phyloP scores from a whole-genome alignment of 139 green algal species.

The Tetraselmis chui region DNA sequence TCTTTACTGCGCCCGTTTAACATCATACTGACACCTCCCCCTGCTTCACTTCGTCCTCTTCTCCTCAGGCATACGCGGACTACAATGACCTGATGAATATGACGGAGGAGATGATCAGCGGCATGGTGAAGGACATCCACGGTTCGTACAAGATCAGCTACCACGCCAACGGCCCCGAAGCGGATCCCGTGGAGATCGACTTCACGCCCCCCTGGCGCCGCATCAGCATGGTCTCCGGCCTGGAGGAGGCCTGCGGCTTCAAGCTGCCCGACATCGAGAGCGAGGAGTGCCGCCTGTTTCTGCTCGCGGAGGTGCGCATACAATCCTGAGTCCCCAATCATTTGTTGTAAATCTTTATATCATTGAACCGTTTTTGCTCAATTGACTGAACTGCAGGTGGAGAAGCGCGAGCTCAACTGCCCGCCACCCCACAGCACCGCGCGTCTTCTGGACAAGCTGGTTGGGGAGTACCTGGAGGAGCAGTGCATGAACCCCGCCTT shows the following conservation, averaged over 20 bases:
- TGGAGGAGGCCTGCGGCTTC: conserved; percentile 70
- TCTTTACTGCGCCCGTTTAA: too few relatives aligned
- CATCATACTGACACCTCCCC: too few relatives aligned
- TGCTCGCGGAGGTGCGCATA: conserved; percentile 45
- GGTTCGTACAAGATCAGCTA: conserved; percentile 92
- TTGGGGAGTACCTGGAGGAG: conserved; percentile 95
- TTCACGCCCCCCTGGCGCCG: conserved; percentile 89
- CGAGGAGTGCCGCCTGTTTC: conserved; percentile 52
- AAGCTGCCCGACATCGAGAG: conserved; percentile 70
- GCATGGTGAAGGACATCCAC: conserved; percentile 85
- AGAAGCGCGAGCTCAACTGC: conserved; percentile 76
- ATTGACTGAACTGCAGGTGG: too few relatives aligned
- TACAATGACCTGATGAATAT: conserved; percentile 97
- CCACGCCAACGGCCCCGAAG: conserved; percentile 83
- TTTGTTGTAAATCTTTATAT: too few relatives aligned
- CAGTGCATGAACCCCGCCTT: conserved; percentile 93
- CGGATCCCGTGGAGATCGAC: conserved; percentile 85
- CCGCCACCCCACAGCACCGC: conserved; percentile 80
- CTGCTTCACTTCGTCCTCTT: too few relatives aligned
- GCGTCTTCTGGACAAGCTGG: conserved; percentile 95
- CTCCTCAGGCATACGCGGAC: conserved; percentile 93
- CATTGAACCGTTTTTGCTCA: too few relatives aligned
- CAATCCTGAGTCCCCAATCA: too few relatives aligned
- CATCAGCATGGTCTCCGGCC: conserved; percentile 66
- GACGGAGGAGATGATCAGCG: conserved; percentile 89